A percentile compares a stretch with the other conserved stretches of the same genome.
Conservation (phyloP, 305 asterid genomes). For the Withania somnifera region DNA sequence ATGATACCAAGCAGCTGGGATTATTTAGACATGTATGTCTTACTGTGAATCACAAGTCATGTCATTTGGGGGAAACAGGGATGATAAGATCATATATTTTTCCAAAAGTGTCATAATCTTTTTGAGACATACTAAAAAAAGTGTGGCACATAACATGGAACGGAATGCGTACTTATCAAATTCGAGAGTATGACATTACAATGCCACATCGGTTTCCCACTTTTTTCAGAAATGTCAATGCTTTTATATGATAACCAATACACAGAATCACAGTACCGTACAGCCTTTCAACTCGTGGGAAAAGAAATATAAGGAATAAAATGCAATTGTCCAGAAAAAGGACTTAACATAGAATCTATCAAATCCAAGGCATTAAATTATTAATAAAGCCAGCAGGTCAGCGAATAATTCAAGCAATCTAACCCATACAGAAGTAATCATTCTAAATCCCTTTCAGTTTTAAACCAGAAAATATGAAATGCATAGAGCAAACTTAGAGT, state of each 20-base stretch:
- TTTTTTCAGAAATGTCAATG: background rate
- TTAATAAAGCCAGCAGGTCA: background rate
- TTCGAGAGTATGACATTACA: background rate
- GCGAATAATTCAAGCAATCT: background rate
- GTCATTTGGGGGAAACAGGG: background rate
- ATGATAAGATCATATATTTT: background rate
- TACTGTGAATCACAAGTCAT: background rate
- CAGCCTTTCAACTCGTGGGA: background rate
- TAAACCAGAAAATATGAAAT: background rate
- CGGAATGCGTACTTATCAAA: background rate
- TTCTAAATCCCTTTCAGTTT: background rate
- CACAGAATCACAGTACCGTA: background rate
- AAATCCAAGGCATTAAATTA: background rate
- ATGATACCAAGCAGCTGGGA: background rate
- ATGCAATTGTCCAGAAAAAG: background rate
- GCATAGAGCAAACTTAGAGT: background rate
- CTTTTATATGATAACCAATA: background rate
- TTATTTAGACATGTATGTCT: background rate
- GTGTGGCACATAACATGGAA: background rate
- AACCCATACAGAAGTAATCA: background rate
- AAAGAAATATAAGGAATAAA: background rate
- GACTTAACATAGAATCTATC: background rate
- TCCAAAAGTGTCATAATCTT: background rate
- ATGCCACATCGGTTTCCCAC: background rate
- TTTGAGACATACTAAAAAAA: background rate